Evolutionary conservation across 2,329 filamentous ascomycete genomes (phyloP), one percentile per base, ranked within the genome.

Genomic region (Graphium sp.): DNA sequence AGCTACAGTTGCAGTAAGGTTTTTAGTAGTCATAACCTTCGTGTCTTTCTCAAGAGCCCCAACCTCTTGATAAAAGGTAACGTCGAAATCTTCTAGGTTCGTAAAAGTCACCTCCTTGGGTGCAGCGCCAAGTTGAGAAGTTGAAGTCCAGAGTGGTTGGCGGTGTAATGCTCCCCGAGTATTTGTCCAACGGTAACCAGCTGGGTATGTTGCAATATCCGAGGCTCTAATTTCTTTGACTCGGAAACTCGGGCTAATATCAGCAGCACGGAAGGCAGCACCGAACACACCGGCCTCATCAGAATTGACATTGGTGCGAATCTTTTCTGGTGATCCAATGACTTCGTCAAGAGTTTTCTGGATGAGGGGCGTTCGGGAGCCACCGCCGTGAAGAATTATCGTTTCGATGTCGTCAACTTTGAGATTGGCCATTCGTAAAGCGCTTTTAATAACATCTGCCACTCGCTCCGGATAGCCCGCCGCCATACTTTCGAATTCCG

Each of bases 271-370:
- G 64, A 98, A 95, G 17, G 79, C 85, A 31, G 89, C 87, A 41
- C 89, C 89, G 50, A 95, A 92, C 7, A 92, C 89, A 28, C 89
- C 89, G 15, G 89, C 79, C 55, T 98, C 89, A 44, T 98, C 89
- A 8, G 87, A 80, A 56, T 98, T 98, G 46, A 98, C 89, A 42
- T 91, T 98, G 45, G 76, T 79, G 38, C 84, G 77, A 34, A 98
- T 63, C 60, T 92, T 94, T 29, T 78, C 72, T 6, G 73, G 53
- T 12, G 65, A 68, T 21, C 81, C 79, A 28, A 74, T 67, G 24
- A 80, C 53, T 35, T 72, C 69, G 54, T 94, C 84, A 11, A 98
- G 70, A 42, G 78, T 67, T 53, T 76, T 87, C 50, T 95, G 87
- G 8, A 98, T 82, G 42, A 95, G 94, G 0, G 89, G 89, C 7